Conservation (phyloP, 2,329 filamentous ascomycete genomes). For the Colletotrichum sp. region DNA sequence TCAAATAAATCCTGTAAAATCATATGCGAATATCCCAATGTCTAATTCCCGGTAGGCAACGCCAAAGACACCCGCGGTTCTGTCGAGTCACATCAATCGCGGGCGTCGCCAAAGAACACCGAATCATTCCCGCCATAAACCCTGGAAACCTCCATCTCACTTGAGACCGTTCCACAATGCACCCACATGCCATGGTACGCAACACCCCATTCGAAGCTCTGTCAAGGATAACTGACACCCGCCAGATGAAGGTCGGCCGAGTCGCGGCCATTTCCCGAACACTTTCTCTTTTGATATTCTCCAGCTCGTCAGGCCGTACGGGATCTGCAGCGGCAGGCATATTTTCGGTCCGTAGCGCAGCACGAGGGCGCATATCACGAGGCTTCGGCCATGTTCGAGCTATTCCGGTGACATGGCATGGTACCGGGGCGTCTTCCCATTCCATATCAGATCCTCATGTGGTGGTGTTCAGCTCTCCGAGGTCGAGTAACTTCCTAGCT, state of each 20-base stretch:
- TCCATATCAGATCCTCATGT: not conserved
- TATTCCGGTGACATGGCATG: not conserved
- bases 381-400: not conserved
- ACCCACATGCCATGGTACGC: not conserved
- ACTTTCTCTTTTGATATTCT: not conserved
- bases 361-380: not conserved
- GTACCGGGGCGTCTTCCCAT: not conserved
- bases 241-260: not conserved
- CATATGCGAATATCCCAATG: not conserved
- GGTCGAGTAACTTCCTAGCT: not conserved
- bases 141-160: not conserved
- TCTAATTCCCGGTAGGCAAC: not conserved
- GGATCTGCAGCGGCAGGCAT: not conserved
- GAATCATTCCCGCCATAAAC: not conserved
- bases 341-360: not conserved
- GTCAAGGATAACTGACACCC: not conserved
- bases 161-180: not conserved
- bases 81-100: not conserved
- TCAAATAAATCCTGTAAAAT: not conserved
- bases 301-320: not conserved
- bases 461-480: not conserved
- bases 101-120: not conserved
- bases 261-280: not conserved
- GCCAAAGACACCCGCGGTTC: not conserved
- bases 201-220: not conserved